Percentiles rank a stretch among this genome's conserved stretches.
Conservation (phyloP, 1,284 basidiomycete genomes). For the Boletellus deceptivus region DNA sequence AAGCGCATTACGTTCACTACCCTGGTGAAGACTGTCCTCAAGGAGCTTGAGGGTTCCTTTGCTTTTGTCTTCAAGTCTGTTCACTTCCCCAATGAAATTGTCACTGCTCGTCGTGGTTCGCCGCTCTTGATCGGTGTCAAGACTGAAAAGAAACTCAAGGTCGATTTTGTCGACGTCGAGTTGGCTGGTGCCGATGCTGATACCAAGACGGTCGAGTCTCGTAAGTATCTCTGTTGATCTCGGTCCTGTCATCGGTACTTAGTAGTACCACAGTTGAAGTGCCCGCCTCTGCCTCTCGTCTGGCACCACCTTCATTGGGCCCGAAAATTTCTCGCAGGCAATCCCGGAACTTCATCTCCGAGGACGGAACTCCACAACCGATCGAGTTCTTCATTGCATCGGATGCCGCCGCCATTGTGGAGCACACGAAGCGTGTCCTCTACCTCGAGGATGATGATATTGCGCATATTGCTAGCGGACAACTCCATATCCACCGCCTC, state of each 20-base stretch:
- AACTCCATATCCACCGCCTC: slow-evolving; percentile 98
- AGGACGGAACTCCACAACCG: slow-evolving; percentile 97
- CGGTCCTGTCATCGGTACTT: slow-evolving; percentile 9
- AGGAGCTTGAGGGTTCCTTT: slow-evolving; percentile 98
- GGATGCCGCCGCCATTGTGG: slow-evolving; percentile 94
- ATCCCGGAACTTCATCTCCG: slow-evolving; percentile 97
- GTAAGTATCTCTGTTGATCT: slow-evolving; percentile 42
- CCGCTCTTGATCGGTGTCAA: slow-evolving; percentile 98
- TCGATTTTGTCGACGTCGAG: slow-evolving; percentile 99
- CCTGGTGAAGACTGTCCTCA: slow-evolving; percentile 93
- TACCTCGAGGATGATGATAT: slow-evolving; percentile 99
- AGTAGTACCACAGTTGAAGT: slow-evolving; percentile 42
- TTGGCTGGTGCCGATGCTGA: slow-evolving; percentile 75
- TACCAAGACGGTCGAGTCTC: slow-evolving; percentile 50
- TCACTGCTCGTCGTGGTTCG: slow-evolving; percentile 95
- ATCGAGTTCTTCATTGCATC: slow-evolving; percentile 99
- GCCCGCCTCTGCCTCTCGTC: slow-evolving; percentile 56
- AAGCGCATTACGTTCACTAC: slow-evolving; percentile 90
- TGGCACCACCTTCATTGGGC: slow-evolving; percentile 72
- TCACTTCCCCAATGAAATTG: slow-evolving; percentile 96
- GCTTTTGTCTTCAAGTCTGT: slow-evolving; percentile 99
- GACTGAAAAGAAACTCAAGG: slow-evolving; percentile 99
- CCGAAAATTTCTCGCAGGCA: slow-evolving; percentile 92
- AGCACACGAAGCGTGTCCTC: slow-evolving; percentile 98
- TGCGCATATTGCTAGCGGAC: slow-evolving; percentile 95